phyloP scores from a whole-genome alignment of 2,329 filamentous ascomycete genomes.

The Ophiostoma australiae region DNA sequence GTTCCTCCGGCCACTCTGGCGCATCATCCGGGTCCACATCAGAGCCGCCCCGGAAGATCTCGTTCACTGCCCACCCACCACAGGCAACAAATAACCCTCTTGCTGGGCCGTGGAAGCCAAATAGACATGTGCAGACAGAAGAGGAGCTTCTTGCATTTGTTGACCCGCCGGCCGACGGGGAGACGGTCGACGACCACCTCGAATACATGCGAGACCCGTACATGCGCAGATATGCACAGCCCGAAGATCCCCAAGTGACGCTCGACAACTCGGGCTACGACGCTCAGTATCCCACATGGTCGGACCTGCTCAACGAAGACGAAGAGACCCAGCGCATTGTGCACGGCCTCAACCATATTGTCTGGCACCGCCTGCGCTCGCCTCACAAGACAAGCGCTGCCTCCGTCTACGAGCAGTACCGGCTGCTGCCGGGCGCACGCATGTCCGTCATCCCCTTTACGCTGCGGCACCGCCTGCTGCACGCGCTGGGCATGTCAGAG shows the following conservation, averaged over 20 bases:
- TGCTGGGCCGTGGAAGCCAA: constrained; percentile 17
- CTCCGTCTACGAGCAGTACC: constrained; percentile 47
- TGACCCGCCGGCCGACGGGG: constrained; percentile 45
- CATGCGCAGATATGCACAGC: constrained; percentile 48
- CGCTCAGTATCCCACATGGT: constrained; percentile 41
- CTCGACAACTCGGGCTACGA: constrained; percentile 51
- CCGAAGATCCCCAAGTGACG: constrained; percentile 45
- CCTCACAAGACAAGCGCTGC: constrained; percentile 41
- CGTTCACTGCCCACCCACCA: not conserved
- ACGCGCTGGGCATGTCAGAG: constrained; percentile 60
- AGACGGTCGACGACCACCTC: constrained; percentile 50
- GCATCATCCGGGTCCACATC: not conserved
- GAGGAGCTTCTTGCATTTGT: constrained; percentile 51
- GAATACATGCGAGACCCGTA: constrained; percentile 50
- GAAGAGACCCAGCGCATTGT: constrained; percentile 38
- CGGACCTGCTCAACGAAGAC: constrained; percentile 38
- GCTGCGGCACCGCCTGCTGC: constrained; percentile 60
- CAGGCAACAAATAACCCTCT: not conserved
- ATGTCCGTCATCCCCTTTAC: constrained; percentile 46
- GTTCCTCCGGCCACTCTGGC: not conserved
- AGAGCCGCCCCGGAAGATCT: not conserved
- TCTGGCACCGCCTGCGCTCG: constrained; percentile 41
- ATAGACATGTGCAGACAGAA: constrained; percentile 29
- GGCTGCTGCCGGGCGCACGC: constrained; percentile 47
- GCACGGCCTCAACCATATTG: constrained; percentile 38